Evolutionary conservation across 768 basidiomycete genomes (phyloP).

Genomic region (Coprinellus aureogranulatus): DNA sequence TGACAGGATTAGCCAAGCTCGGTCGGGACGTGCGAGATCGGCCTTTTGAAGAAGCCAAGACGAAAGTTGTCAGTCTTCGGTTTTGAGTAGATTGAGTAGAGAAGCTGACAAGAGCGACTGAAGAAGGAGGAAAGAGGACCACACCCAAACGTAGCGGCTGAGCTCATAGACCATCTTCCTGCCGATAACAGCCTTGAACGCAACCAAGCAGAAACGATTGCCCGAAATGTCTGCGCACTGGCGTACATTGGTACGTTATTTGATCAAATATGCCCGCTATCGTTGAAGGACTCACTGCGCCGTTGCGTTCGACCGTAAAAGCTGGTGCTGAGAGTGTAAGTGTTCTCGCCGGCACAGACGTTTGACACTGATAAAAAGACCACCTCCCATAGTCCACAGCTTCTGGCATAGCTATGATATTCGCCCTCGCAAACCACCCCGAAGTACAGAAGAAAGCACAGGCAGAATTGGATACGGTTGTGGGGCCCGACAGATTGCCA

Average conservation of each 20-base stretch:
- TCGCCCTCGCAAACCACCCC: conserved; percentile 35
- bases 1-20: conserved; percentile 17
- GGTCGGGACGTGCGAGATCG: conserved; percentile 10
- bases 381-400: conserved; percentile 24
- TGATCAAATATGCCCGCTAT: neutral
- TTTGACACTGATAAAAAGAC: neutral
- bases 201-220: conserved; percentile 10
- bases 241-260: conserved; percentile 14
- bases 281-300: too few species aligned
- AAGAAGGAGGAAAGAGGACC: neutral
- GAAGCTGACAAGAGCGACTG: neutral
- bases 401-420: conserved; percentile 29
- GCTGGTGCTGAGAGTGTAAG: conserved; percentile 27
- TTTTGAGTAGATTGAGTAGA: neutral
- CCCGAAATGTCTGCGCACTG: conserved; percentile 12
- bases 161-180: conserved; percentile 11
- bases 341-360: neutral
- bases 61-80: conserved; percentile 10
- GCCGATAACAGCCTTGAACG: conserved; percentile 7
- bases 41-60: conserved; percentile 14
- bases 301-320: neutral
- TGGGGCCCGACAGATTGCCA: conserved; percentile 33
- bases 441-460: conserved; percentile 33
- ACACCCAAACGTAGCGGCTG: conserved; percentile 3
- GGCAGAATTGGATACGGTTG: conserved; percentile 34